Percentiles rank a stretch among this genome's conserved stretches.
Conservation (phyloP, 257 asterid genomes). For the Solanum chmielewskii region DNA sequence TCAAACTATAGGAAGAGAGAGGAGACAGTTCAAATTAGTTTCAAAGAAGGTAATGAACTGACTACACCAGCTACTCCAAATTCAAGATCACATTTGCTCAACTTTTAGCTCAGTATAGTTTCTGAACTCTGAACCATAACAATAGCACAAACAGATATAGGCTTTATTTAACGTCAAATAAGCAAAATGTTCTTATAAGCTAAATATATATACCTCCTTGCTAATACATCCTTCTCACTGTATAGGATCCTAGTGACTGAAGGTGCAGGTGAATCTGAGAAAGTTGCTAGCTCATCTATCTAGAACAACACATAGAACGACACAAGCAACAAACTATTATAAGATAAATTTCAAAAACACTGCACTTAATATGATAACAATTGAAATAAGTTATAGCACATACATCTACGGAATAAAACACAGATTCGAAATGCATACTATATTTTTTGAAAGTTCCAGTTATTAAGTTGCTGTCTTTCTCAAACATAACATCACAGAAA, state of each 20-base stretch:
- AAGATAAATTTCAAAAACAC: background rate
- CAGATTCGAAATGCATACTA: background rate
- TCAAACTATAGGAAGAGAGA: background rate
- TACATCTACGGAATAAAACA: background rate
- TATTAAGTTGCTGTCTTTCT: background rate
- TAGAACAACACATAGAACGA: slow-evolving; percentile 18
- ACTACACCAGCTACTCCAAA: background rate
- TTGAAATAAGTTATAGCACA: background rate
- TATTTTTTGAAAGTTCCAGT: background rate
- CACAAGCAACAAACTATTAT: background rate
- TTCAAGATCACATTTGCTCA: background rate
- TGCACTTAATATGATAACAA: background rate
- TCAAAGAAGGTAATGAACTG: background rate
- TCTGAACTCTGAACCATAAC: background rate
- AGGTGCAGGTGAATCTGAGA: slow-evolving; percentile 84
- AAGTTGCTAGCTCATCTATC: slow-evolving; percentile 77
- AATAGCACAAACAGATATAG: background rate
- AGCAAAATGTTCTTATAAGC: background rate
- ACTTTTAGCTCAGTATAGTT: background rate
- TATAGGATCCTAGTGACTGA: slow-evolving; percentile 85
- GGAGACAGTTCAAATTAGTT: background rate
- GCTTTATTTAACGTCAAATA: background rate
- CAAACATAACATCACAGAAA: background rate
- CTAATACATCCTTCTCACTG: slow-evolving; percentile 77
- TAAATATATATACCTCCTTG: slow-evolving; percentile 45